Evolutionary conservation across 2,329 filamentous ascomycete species (phyloP).

Genomic region (Cladosporium sp.): DNA sequence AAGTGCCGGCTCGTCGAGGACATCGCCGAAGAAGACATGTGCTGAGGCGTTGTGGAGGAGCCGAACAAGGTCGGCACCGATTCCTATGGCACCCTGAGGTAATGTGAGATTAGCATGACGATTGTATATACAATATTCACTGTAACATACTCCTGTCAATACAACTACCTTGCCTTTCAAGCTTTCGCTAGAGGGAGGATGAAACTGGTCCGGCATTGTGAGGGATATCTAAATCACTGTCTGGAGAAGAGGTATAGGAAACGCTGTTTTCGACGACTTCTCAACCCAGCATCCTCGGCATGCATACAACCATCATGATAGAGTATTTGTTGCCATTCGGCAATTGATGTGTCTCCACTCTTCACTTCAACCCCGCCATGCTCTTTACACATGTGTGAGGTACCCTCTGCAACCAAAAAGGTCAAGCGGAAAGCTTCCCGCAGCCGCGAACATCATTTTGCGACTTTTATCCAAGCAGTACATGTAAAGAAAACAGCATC

Average conservation of each 20-base stretch:
- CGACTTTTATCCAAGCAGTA: not conserved
- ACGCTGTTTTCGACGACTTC: too few species aligned
- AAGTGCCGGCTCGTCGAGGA: conserved; percentile 33
- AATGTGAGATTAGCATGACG: not conserved
- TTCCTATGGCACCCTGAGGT: conserved; percentile 42
- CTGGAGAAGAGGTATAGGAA: not conserved
- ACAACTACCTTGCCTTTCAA: conserved; percentile 31
- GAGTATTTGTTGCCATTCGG: too few species aligned
- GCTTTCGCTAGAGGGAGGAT: conserved; percentile 12
- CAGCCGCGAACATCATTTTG: not conserved
- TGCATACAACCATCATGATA: too few species aligned
- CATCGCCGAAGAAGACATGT: conserved; percentile 43
- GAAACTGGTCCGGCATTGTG: conserved; percentile 21
- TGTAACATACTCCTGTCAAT: conserved; percentile 30
- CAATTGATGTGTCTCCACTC: not conserved
- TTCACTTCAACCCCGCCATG: not conserved
- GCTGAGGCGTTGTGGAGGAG: conserved; percentile 37
- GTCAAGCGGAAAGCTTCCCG: not conserved
- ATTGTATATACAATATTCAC: too few species aligned
- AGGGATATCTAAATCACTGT: not conserved
- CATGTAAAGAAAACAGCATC: not conserved
- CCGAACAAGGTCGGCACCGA: conserved; percentile 40
- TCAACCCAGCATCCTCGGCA: too few species aligned
- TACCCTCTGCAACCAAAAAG: too few species aligned
- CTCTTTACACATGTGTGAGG: too few species aligned